Percentiles rank a stretch among this genome's conserved stretches.
Conservation (phyloP, 2,329 filamentous ascomycete species). For the Raffaelea ambrosiae region DNA sequence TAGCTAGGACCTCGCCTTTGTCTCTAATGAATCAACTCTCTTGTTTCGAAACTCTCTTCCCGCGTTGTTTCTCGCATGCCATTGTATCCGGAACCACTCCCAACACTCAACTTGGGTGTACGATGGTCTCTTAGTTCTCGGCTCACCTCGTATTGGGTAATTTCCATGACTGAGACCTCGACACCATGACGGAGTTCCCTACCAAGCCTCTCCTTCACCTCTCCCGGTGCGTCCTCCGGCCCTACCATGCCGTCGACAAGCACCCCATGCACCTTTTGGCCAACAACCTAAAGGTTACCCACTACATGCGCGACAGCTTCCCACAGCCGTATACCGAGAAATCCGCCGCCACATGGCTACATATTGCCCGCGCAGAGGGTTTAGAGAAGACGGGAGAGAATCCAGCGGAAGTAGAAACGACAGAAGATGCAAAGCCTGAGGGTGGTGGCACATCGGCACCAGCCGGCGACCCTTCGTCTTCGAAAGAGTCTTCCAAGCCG, state of each 20-base stretch:
- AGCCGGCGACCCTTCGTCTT: no score
- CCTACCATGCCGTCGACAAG: constrained; percentile 29
- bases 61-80: no score
- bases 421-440: background rate
- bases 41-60: no score
- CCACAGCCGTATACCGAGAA: constrained; percentile 35
- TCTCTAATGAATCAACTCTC: no score
- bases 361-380: constrained; percentile 7
- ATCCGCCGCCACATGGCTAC: constrained; percentile 25
- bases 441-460: background rate
- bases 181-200: background rate
- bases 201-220: constrained; percentile 19
- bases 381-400: background rate
- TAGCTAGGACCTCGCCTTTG: no score
- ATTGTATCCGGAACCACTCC: no score
- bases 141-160: no score
- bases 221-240: constrained; percentile 28
- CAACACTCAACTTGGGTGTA: no score
- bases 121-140: no score
- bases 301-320: constrained; percentile 34
- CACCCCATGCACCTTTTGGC: constrained; percentile 22
- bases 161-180: no score
- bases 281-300: constrained; percentile 28
- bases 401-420: background rate
- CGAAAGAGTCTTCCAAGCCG: no score